Evolutionary conservation across 768 basidiomycete genomes (phyloP), one percentile per base, ranked within the genome.

Genomic region (Atractiella rhizophila): DNA sequence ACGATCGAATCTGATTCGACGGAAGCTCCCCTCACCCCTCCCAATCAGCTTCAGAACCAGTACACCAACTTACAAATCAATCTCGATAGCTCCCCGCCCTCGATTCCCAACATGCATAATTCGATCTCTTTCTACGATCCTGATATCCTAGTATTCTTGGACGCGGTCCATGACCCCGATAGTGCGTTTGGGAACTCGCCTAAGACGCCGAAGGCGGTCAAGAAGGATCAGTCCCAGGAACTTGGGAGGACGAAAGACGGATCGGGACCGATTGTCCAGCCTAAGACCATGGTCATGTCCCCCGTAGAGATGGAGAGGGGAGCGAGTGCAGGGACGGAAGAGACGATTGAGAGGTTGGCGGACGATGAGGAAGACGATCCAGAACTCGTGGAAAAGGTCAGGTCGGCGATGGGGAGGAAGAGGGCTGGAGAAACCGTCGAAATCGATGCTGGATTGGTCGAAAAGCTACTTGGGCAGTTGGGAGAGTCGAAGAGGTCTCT

Each of bases 391-490:
- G 29, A 52, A 9, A 43, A 51, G 39, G 40, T 60, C n/a, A 46
- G 55, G 21, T 75, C 80, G 51, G 66, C 66, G 0, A 56, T 81
- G 21, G 53, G 62, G 63, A 63, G 16, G 63, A 66, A 32, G 69
- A 73, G 26, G 26, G 34, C 44, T 20, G 38, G 40, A 30, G 39
- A 39, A 21, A n/a, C 32, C 12, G 37, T 16, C 12, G 42, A 33
- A 36, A 62, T 83, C 11, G 80, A 86, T 49, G 64, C 69, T n/a
- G 66, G 58, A 27, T 68, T 85, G 44, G 63, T 85, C 8, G 74
- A 76, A 53, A 66, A 68, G 10, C 68, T 85, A 16, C 53, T 86
- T 34, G 58, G 59, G 20, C 66, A 72, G 41, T 59, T 88, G 42
- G 73, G 79, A 47, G 64, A 69, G 21, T 65, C 69, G 37, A 69